Evolutionary conservation across 2,329 filamentous ascomycete genomes (phyloP), one percentile per base, ranked within the genome.

Genomic region (Ophiostoma piceae): DNA sequence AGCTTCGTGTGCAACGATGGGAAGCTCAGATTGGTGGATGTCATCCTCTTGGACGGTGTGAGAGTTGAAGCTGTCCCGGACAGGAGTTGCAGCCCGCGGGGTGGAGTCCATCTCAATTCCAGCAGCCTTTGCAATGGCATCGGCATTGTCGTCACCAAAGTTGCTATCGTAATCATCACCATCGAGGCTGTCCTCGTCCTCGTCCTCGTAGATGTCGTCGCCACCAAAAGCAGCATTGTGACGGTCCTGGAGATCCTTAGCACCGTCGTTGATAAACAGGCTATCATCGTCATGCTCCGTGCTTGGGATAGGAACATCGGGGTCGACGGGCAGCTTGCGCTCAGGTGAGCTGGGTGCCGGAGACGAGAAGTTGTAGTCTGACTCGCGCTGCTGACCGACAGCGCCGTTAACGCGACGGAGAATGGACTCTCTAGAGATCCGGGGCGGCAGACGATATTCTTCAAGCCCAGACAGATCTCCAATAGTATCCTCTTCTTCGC

Each of bases 351-450:
- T 84, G 1, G 84, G 82, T n/a, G 82, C 80, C 1, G 87, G 86
- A 2, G 88, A 88, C 3, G 87, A 88, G 75, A 90, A 87, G 74
- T 85, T 85, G 73, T 87, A 89, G 70, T 88, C 86, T 3, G 88
- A 87, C 69, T 88, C 84, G 71, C 82, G 80, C 26, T 88, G 85
- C 64, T 85, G 82, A 66, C 79, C 74, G 71, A 83, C 80, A 74
- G 83, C 85, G 66, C 84, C 92, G 77, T 95, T 92, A 69, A 97
- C 90, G 72, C 94, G 92, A 68, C 92, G 89, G 75, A 98, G 83
- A 74, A 98, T 98, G 0, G 94, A 97, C 77, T 98, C 95, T 51
- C 94, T 88, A 9, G 94, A 97, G 76, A 98, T 96, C 69, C 90
- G 90, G 12, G 91, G 85, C 22, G 88, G 92, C 16, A 90, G 80